Evolutionary conservation across 371 early-diverging fungal species (phyloP).

Genomic region (Chytridium lagenaria): DNA sequence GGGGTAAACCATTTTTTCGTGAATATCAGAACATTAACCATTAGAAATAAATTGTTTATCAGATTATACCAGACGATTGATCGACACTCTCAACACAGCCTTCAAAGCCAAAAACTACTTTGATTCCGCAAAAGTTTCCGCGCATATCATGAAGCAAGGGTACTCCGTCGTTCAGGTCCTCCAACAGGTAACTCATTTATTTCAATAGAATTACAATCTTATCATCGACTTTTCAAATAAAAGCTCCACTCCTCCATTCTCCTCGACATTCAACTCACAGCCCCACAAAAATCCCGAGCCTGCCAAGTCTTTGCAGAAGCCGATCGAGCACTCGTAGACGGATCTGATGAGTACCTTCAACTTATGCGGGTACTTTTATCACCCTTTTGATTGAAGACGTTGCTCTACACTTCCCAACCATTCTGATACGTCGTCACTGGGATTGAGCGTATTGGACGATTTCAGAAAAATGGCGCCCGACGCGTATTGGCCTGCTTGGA

Average conservation of each 20-base stretch:
- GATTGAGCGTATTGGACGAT: conserved; percentile 3
- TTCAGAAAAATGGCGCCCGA: not conserved
- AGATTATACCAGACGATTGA: conserved; percentile 64
- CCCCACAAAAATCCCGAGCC: conserved; percentile 75
- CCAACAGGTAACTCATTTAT: conserved; percentile 57
- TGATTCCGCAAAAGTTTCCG: conserved; percentile 57
- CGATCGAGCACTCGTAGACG: conserved; percentile 81
- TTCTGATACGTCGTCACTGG: not conserved
- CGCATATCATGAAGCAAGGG: conserved; percentile 67
- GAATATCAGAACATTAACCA: too few relatives aligned
- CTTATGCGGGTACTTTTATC: conserved; percentile 51
- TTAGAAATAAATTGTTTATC: too few relatives aligned
- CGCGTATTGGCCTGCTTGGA: conserved; percentile 19
- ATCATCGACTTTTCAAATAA: too few relatives aligned
- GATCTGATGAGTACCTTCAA: conserved; percentile 90
- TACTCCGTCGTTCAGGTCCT: conserved; percentile 80
- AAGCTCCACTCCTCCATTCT: conserved; percentile 68
- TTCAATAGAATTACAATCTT: too few relatives aligned
- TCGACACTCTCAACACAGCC: conserved; percentile 62
- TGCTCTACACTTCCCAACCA: not conserved
- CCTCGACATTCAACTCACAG: conserved; percentile 62
- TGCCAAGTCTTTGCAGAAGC: conserved; percentile 64
- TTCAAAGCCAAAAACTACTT: conserved; percentile 51
- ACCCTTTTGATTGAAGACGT: not conserved
- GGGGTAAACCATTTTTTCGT: conserved; percentile 64